Evolutionary conservation across 1,139 yeast genomes (phyloP).

Genomic region (Suhomyces chickasaworum): DNA sequence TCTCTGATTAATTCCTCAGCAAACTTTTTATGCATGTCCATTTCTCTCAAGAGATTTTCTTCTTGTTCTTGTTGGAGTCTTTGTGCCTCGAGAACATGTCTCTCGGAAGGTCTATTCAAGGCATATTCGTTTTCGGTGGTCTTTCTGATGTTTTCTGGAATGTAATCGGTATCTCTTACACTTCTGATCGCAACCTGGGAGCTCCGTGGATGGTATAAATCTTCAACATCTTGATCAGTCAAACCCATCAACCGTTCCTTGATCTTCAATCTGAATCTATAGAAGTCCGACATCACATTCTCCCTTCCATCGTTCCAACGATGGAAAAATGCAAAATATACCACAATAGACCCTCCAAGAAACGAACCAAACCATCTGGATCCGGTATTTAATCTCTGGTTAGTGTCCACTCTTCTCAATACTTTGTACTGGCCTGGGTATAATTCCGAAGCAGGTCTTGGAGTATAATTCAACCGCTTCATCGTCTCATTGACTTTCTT

Average conservation of each 20-base stretch:
- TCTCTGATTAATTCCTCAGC: constrained; percentile 39
- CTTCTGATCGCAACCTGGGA: constrained; percentile 37
- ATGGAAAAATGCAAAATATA: constrained; percentile 69
- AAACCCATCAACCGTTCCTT: constrained; percentile 59
- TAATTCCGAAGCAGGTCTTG: constrained; percentile 70
- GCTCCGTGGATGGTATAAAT: constrained; percentile 52
- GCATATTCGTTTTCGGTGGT: constrained; percentile 51
- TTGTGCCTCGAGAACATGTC: constrained; percentile 77
- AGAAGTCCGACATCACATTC: constrained; percentile 69
- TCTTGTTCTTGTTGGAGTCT: constrained; percentile 69
- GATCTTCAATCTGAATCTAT: constrained; percentile 58
- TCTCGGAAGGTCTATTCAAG: constrained; percentile 68
- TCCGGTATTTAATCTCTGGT: constrained; percentile 58
- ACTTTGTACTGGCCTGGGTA: constrained; percentile 83
- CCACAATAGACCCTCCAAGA: constrained; percentile 46
- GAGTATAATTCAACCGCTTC: constrained; percentile 73
- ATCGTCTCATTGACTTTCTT: constrained; percentile 71
- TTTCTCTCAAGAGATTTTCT: constrained; percentile 62
- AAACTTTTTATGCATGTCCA: constrained; percentile 39
- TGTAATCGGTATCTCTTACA: constrained; percentile 47
- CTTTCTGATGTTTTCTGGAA: constrained; percentile 41
- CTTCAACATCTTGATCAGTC: constrained; percentile 62
- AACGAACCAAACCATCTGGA: constrained; percentile 53
- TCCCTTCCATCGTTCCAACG: constrained; percentile 87
- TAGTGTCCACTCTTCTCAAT: constrained; percentile 59